Percentiles rank a stretch among this genome's conserved stretches.
phyloP scores from a whole-genome alignment of 83 land plant species.

The Isoetes engelmannii region DNA sequence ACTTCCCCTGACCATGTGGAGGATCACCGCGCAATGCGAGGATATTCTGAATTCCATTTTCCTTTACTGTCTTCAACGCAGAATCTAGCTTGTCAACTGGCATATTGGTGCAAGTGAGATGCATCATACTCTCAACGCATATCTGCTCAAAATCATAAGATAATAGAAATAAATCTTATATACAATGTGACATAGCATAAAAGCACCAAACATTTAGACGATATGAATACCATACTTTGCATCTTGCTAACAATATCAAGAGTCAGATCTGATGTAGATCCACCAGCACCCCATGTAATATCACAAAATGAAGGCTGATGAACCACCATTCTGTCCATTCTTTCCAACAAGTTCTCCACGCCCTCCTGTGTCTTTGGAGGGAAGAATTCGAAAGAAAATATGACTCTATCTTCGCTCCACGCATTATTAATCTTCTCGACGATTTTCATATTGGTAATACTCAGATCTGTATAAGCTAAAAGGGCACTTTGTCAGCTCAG shows the following conservation, averaged over 20 bases:
- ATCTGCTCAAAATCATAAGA: slow-evolving; percentile 28
- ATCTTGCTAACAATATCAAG: slow-evolving; percentile 81
- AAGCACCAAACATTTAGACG: neutral
- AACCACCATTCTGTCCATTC: slow-evolving; percentile 89
- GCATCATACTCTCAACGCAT: slow-evolving; percentile 97
- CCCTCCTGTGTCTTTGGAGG: slow-evolving; percentile 94
- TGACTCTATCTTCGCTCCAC: slow-evolving; percentile 30
- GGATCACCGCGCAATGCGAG: slow-evolving; percentile 94
- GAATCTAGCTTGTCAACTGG: slow-evolving; percentile 83
- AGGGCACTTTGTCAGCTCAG: too few relatives aligned
- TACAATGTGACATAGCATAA: slow-evolving; percentile 9
- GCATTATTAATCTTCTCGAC: slow-evolving; percentile 72
- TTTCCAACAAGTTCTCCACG: slow-evolving; percentile 74
- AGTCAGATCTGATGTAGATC: slow-evolving; percentile 88
- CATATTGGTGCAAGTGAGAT: slow-evolving; percentile 95
- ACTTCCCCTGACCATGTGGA: slow-evolving; percentile 89
- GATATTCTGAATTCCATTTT: slow-evolving; percentile 87
- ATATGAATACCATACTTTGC: slow-evolving; percentile 71
- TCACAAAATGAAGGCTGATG: slow-evolving; percentile 85
- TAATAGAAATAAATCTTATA: neutral
- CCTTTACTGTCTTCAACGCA: slow-evolving; percentile 59
- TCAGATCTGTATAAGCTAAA: too few relatives aligned
- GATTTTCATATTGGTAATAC: slow-evolving; percentile 57
- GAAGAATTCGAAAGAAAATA: slow-evolving; percentile 91
- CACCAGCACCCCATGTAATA: slow-evolving; percentile 96